Base-by-base conservation (phyloP, 495 filamentous ascomycete species). In the Penicillium arizonense region DNA sequence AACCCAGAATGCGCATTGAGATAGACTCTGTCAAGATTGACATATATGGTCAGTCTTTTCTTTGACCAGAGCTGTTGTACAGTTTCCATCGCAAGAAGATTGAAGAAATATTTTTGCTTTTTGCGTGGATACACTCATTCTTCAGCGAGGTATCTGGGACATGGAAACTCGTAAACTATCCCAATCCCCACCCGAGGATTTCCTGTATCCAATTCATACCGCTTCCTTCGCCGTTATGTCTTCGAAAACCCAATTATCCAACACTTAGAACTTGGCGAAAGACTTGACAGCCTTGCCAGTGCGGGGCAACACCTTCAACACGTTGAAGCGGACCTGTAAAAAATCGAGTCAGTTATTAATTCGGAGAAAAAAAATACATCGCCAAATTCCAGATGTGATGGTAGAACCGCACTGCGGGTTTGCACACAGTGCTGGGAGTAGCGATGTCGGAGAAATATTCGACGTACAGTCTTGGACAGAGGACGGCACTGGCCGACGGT, bases 401-500 rank as follows among this genome's bases (percentile, higher is more conserved):
- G n/a, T 21, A 48, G 14, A 30, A 14, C 35, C 14, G 38, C n/a
- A 10, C 5, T 30, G 10, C 11, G 14, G 12, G 10, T 5, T 14
- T 32, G 12, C 14, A 28, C 33, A 24, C 20, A 16, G 12, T 23
- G 16, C 13, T 8, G 14, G n/a, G 5, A 32, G 18, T 23, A 8
- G 16, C 26, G 30, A 33, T 32, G 7, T 9, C 23, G 39, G 14
- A 14, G 9, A 34, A 30, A 39, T 33, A 34, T 42, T 40, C 47
- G 57, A 86, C 89, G 57, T 89, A 97, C 93, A 62, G 95, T 99
- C 89, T 97, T 97, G 88, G 84, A 88, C 58, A 99, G 82, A 67
- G 95, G 95, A 73, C 94, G 79, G 87, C 95, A 97, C 83, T 97
- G 93, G 77, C 94, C 94, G 77, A 99, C 94, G 61, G 91, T 96